A percentile compares a stretch with the other conserved stretches of the same genome.
phyloP scores from a whole-genome alignment of 2,329 filamentous ascomycete species.

The Colletotrichum eremochloae region DNA sequence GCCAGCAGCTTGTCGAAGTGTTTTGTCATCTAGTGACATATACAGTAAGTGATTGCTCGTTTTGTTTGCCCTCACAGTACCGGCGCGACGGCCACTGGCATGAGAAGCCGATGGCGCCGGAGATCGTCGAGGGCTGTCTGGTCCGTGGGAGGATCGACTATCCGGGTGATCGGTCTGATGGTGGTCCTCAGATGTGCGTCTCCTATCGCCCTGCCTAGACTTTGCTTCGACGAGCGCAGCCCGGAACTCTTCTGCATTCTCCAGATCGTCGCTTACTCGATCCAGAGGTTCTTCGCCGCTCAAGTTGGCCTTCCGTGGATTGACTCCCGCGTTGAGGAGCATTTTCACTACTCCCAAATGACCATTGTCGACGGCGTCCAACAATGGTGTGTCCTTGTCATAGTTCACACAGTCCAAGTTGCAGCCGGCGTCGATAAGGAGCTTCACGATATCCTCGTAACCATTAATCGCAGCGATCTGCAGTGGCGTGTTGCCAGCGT shows the following conservation, averaged over 20 bases:
- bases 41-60: slow-evolving; percentile 75
- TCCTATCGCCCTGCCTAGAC: slow-evolving; percentile 67
- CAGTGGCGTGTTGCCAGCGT: slow-evolving; percentile 95
- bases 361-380: slow-evolving; percentile 96
- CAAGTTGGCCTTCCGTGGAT: slow-evolving; percentile 91
- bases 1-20: slow-evolving; percentile 70
- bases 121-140: slow-evolving; percentile 71
- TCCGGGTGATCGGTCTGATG: slow-evolving; percentile 63
- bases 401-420: slow-evolving; percentile 84
- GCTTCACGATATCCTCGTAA: slow-evolving; percentile 86
- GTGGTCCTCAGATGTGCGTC: slow-evolving; percentile 71
- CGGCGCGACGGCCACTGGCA: slow-evolving; percentile 62
- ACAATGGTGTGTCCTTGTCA: slow-evolving; percentile 91
- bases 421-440: slow-evolving; percentile 87
- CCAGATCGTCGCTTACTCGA: slow-evolving; percentile 79
- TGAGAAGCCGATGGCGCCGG: slow-evolving; percentile 58
- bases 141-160: slow-evolving; percentile 65
- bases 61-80: slow-evolving; percentile 71
- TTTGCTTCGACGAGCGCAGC: slow-evolving; percentile 72
- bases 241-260: slow-evolving; percentile 85
- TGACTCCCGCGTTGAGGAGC: slow-evolving; percentile 87
- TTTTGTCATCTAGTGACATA: slow-evolving; percentile 73
- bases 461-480: slow-evolving; percentile 94
- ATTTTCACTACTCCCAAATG: slow-evolving; percentile 90
- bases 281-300: slow-evolving; percentile 93